These are phyloP conservation scores for Globisporangium carolinianum DNA, from an alignment of 352 stramenopile genomes.

Conservation along the genomic window DNA sequence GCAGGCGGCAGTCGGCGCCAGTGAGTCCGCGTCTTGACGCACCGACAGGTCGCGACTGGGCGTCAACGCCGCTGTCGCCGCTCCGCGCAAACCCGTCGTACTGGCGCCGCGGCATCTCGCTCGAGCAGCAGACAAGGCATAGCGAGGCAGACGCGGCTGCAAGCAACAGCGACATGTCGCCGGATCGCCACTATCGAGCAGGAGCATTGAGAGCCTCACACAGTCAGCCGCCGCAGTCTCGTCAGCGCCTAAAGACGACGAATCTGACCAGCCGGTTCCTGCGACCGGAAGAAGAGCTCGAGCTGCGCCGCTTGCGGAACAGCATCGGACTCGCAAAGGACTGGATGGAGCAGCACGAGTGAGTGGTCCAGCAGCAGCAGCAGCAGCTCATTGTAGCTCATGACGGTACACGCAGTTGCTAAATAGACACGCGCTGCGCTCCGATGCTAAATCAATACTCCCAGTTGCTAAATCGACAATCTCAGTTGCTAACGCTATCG, in stretches of 20 bases:
- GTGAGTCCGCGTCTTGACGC: no score
- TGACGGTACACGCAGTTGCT: neutral
- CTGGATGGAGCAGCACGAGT: conserved; percentile 42
- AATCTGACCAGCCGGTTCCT: conserved; percentile 35
- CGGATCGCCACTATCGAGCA: neutral
- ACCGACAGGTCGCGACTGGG: conserved; percentile 10
- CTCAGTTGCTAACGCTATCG: neutral
- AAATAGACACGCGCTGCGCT: neutral
- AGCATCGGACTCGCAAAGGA: conserved; percentile 62
- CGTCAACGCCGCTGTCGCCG: conserved; percentile 36
- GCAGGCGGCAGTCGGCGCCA: neutral
- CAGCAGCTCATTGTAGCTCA: neutral
- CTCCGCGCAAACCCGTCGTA: conserved; percentile 34
- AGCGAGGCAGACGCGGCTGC: neutral
- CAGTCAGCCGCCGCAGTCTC: neutral
- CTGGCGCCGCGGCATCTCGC: conserved; percentile 52
- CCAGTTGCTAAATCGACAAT: conserved; percentile 33
- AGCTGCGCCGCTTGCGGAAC: conserved; percentile 38
- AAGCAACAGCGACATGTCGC: neutral
- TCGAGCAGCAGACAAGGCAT: conserved; percentile 17
- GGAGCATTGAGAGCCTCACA: no score
- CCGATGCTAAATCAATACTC: neutral
- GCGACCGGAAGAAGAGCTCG: conserved; percentile 44
- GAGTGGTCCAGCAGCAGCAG: neutral
- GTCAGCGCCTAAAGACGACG: neutral